A percentile compares a stretch with the other conserved stretches of the same genome.
Evolutionary conservation across 305 asterid species (phyloP).

Genomic region (Fraxinus xanthoxyloides): DNA sequence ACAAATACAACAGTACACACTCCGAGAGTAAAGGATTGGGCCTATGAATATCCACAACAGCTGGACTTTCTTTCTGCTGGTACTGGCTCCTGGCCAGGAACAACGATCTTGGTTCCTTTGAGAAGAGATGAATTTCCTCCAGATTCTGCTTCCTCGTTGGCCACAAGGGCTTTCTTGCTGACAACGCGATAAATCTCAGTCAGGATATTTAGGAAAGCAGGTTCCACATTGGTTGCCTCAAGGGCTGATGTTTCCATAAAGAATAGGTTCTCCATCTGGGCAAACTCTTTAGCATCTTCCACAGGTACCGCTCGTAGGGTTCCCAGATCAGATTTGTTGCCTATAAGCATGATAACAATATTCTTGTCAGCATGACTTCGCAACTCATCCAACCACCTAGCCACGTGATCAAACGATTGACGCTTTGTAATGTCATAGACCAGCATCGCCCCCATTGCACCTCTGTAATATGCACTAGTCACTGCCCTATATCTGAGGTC

Average conservation of each 20-base stretch:
- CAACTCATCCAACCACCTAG: constrained; percentile 76
- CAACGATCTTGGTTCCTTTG: constrained; percentile 58
- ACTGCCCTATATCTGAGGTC: constrained; percentile 75
- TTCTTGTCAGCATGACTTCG: constrained; percentile 78
- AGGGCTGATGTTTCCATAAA: constrained; percentile 86
- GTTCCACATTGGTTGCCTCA: constrained; percentile 72
- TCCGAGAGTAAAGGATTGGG: neutral
- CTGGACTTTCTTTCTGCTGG: constrained; percentile 45
- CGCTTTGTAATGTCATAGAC: constrained; percentile 77
- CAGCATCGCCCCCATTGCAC: constrained; percentile 89
- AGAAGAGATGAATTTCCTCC: constrained; percentile 55
- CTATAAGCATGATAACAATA: constrained; percentile 72
- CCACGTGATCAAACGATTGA: constrained; percentile 69
- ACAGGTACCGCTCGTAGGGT: constrained; percentile 53
- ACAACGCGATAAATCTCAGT: constrained; percentile 73
- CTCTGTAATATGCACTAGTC: constrained; percentile 85
- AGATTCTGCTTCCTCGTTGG: constrained; percentile 60
- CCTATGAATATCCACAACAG: constrained; percentile 60
- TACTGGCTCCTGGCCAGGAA: constrained; percentile 58
- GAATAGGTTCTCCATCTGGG: constrained; percentile 69
- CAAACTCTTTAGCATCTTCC: constrained; percentile 78
- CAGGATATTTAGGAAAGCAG: constrained; percentile 56
- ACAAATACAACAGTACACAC: constrained; percentile 15
- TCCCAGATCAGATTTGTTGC: constrained; percentile 76
- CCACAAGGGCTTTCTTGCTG: constrained; percentile 71